Evolutionary conservation across 208 protist genomes (phyloP), one percentile per base, ranked within the genome.

Genomic region (Eutreptiella sp.): DNA sequence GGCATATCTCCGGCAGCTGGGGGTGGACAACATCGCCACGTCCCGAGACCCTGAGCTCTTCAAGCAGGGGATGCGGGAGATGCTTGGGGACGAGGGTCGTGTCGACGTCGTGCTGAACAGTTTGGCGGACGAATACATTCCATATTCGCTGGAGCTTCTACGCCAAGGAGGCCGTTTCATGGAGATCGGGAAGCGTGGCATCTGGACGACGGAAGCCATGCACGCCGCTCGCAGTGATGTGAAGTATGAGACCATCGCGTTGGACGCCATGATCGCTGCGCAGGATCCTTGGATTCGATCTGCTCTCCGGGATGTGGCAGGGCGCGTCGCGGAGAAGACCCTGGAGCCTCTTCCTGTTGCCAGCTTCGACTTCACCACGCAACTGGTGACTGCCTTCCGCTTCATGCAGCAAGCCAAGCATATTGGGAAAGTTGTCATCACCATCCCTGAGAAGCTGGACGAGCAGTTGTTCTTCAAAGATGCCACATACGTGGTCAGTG

Each of bases 201-300:
- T 77, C 80, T 54, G 75, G 75, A 33, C 79, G 77, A 32, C 50
- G 70, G n/a, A 75, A 81, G 43, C 80, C 81, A n/a, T 81, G 70
- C 33, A 70, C 65, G 1, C 38, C 35, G 23, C 3, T 81, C 5
- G 42, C 45, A 23, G 48, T 81, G 21, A n/a, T n/a, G n/a, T n/a
- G n/a, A n/a, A n/a, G n/a, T n/a, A n/a, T n/a, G n/a, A n/a, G n/a
- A n/a, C n/a, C n/a, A n/a, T n/a, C n/a, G n/a, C n/a, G n/a, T n/a
- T n/a, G n/a, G n/a, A n/a, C n/a, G n/a, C n/a, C n/a, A n/a, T n/a
- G n/a, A n/a, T n/a, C n/a, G n/a, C n/a, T n/a, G n/a, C n/a, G n/a
- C n/a, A n/a, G n/a, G n/a, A n/a, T n/a, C n/a, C n/a, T n/a, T n/a
- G n/a, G n/a, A n/a, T n/a, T n/a, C n/a, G n/a, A n/a, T n/a, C n/a